Evolutionary conservation across 2,329 filamentous ascomycete genomes (phyloP), one percentile per base, ranked within the genome.

Genomic region (Penicillium sclerotiorum): DNA sequence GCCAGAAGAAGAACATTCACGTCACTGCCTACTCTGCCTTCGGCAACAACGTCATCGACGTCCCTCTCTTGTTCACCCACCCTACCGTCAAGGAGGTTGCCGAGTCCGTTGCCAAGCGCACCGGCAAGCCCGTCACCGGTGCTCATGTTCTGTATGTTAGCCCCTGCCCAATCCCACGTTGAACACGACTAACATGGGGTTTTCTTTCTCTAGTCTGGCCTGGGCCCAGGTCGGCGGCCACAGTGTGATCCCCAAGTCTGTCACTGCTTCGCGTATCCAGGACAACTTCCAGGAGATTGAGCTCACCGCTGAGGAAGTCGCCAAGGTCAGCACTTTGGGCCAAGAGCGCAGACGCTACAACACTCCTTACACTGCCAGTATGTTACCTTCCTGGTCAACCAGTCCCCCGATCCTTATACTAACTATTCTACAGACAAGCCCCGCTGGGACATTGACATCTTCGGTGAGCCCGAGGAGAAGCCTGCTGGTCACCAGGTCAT

Each of bases 1-100:
- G 79, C 70, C 69, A 79, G 45, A 66, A 76, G 56, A 80, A 86
- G 66, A 75, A 75, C 52, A 86, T 88, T 54, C 73, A 82, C 52
- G 67, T 87, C 39, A 80, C 82, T 60, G 84, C 84, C 4, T 87
- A 87, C 70, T 86, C 81, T 33, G 69, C 85, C 4, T 78, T 87
- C 18, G 84, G 78, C 12, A 82, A 81, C 69, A 83, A 81, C 67
- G 72, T 72, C 41, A 68, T 85, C 4, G 82, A 83, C 38, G 80
- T 83, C 11, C 85, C 86, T 45, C 75, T 88, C 51, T 75, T 88
- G 61, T 79, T 80, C 54, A 82, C 83, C 49, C 84, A 82, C 65
- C 79, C 82, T 1, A 78, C 86, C 28, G 73, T 86, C 43, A 78
- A 84, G 70, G 74, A 88, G 45, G 83, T 88, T 17, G 80, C 85